phyloP scores from a whole-genome alignment of 441 rosid species.

The Metrosideros polymorpha region DNA sequence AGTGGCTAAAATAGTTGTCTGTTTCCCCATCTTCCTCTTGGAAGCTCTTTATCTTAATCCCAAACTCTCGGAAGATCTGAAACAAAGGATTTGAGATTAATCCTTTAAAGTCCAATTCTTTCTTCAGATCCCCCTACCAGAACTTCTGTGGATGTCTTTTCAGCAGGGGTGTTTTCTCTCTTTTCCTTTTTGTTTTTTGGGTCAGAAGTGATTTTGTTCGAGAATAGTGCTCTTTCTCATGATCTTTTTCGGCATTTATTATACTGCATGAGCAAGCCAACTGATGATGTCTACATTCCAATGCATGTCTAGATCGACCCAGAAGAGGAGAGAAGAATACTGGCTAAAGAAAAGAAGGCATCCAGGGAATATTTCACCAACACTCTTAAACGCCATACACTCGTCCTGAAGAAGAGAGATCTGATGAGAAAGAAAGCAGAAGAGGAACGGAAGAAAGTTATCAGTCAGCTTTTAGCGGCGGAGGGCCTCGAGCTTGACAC shows the following conservation, averaged over 20 bases:
- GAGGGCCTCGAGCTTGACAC: conserved; percentile 89
- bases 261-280: background rate
- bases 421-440: conserved; percentile 84
- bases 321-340: conserved; percentile 74
- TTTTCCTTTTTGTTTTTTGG: background rate
- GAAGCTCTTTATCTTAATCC: background rate
- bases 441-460: conserved; percentile 52
- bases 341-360: conserved; percentile 84
- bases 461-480: conserved; percentile 67
- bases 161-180: background rate
- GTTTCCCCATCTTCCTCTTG: background rate
- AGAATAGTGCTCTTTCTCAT: background rate
- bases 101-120: background rate
- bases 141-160: background rate
- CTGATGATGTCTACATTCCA: background rate
- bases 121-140: background rate
- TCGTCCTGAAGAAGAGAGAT: conserved; percentile 82
- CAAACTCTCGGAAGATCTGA: background rate
- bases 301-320: conserved; percentile 59
- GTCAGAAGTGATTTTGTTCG: background rate
- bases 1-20: background rate
- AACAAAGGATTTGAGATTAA: background rate
- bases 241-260: background rate
- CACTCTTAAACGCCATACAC: conserved; percentile 74
- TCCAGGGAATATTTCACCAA: conserved; percentile 51